Conservation (phyloP, 352 stramenopile species). For the Pythium dissimile region DNA sequence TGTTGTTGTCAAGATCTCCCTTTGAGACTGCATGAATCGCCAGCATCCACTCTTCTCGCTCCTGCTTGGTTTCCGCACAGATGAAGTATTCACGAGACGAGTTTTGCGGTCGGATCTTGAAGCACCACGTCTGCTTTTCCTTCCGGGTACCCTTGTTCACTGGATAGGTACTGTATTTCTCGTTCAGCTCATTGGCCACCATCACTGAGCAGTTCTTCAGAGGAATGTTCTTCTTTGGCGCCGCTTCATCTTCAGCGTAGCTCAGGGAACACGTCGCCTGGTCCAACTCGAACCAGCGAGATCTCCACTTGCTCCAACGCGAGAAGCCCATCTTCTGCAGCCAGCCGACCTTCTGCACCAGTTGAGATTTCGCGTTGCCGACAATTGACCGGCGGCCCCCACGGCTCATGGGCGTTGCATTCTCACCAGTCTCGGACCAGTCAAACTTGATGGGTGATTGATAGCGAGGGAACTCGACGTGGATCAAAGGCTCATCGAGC, state of each 20-base stretch:
- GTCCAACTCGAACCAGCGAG: constrained; percentile 76
- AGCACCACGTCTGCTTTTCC: constrained; percentile 80
- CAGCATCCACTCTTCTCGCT: constrained; percentile 89
- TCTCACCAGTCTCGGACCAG: constrained; percentile 35
- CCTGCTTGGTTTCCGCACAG: constrained; percentile 82
- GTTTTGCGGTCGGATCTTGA: constrained; percentile 75
- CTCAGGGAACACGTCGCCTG: constrained; percentile 77
- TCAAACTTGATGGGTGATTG: constrained; percentile 69
- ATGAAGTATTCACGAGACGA: constrained; percentile 84
- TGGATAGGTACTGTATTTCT: constrained; percentile 81
- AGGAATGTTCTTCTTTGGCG: constrained; percentile 69
- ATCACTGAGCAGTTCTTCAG: constrained; percentile 66
- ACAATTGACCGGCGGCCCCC: constrained; percentile 51
- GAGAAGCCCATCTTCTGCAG: constrained; percentile 80
- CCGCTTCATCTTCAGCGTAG: constrained; percentile 65
- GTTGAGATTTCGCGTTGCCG: constrained; percentile 41
- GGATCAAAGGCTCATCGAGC: constrained; percentile 65
- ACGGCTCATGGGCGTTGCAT: constrained; percentile 20
- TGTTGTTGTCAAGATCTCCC: constrained; percentile 33
- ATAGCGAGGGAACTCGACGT: constrained; percentile 68
- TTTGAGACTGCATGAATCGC: constrained; percentile 78
- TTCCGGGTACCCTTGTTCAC: constrained; percentile 84
- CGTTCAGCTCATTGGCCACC: constrained; percentile 82
- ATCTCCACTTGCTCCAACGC: constrained; percentile 67
- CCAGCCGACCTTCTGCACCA: constrained; percentile 79